Evolutionary conservation across 2,329 filamentous ascomycete species (phyloP).

Genomic region (Lasiodiplodia sp.): DNA sequence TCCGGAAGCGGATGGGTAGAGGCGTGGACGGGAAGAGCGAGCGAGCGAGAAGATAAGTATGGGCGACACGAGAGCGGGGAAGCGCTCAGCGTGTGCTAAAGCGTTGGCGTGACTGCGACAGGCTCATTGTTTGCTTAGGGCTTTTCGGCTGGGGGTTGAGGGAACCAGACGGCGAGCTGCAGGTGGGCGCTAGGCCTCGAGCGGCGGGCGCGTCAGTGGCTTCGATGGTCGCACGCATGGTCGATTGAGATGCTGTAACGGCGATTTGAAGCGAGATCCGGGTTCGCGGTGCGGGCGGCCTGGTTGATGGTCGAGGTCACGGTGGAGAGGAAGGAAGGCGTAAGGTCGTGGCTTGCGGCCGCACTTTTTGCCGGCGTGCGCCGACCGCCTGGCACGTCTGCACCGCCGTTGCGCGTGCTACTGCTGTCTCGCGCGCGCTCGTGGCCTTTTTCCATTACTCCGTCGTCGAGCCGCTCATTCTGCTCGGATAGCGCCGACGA

Average conservation of each 20-base stretch:
- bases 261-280: background rate
- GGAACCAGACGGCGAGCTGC: background rate
- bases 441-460: no score
- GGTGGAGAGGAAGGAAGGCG: background rate
- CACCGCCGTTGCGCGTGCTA: background rate
- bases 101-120: background rate
- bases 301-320: background rate
- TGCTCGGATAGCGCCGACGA: background rate
- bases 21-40: background rate
- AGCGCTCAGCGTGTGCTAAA: background rate
- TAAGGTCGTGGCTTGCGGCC: background rate
- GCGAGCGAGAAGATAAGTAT: background rate
- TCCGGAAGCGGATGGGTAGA: background rate
- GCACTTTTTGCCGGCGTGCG: background rate
- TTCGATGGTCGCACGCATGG: background rate
- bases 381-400: background rate
- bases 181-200: background rate
- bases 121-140: background rate
- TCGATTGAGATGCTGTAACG: background rate
- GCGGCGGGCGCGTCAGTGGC: background rate
- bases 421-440: no score
- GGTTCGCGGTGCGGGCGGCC: background rate
- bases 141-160: background rate
- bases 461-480: no score
- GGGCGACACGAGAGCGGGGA: background rate